Base-by-base conservation (phyloP, 257 asterid species). In the Capsicum chinense region DNA sequence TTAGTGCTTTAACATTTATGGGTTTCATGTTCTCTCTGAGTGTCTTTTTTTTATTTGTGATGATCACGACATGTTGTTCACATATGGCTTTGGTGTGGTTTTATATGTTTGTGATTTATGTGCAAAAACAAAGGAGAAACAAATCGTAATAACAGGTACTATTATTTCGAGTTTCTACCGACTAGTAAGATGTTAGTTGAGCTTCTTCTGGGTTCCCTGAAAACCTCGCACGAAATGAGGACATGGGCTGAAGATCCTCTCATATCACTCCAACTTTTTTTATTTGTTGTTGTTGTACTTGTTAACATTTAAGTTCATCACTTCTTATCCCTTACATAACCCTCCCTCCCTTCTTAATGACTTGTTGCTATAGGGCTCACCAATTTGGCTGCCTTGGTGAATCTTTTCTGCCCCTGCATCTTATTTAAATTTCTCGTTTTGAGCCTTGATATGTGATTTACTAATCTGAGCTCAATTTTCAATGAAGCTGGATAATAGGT, bases 161-260 rank as follows among this genome's bases (percentile, higher is more conserved):
- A 42, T 4, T 9, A 6, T 70, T 59, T 70, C 5, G 19, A 76
- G 42, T 50, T 52, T 19, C 1, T 19, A 74, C 63, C 21, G 47
- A 52, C 47, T 50, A 14, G 62, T 52, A 76, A 76, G 44, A 52
- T 19, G 39, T 21, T 76, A 52, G 81, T 12, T 52, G 62, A 52
- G 81, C 63, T 76, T 52, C 81, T 52, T 52, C 81, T 44, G 37
- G 21, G 79, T 44, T 70, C 3, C 79, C 35, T 70, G 14, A 44
- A 42, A 70, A 70, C 79, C 48, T 76, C 3, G 4, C 48, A 4
- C 6, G 48, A 5, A 50, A 12, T 48, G 39, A 50, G 80, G 80
- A 19, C 62, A 48, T 68, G 42, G 79, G 56, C 81, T 7, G 62
- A 21, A 78, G 64, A 78, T 78, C 64, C 64, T 54, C 26, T 78